These are phyloP conservation scores for Misopates orontium DNA, from an alignment of 257 asterid species.

Conservation along the genomic window DNA sequence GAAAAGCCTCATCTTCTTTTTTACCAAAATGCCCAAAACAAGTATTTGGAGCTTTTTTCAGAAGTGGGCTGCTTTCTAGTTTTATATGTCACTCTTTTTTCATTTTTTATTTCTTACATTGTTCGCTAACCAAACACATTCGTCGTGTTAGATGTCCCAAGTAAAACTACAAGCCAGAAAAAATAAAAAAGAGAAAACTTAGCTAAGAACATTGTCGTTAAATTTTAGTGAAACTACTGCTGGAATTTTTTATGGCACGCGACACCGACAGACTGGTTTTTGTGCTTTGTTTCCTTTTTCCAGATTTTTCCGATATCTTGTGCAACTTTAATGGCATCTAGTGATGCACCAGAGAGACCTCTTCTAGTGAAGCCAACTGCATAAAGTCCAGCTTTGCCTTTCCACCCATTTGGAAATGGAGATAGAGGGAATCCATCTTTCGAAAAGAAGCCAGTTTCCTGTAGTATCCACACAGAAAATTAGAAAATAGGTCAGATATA, in stretches of 20 bases:
- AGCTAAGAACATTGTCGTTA: slow-evolving; percentile 5
- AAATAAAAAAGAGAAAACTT: slow-evolving; percentile 1
- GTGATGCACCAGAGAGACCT: slow-evolving; percentile 85
- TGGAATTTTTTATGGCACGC: slow-evolving; percentile 50
- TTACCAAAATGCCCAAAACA: slow-evolving; percentile 51
- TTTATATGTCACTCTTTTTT: slow-evolving; percentile 13
- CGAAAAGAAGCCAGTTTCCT: slow-evolving; percentile 74
- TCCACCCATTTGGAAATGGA: slow-evolving; percentile 91
- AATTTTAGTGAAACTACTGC: slow-evolving; percentile 28
- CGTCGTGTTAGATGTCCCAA: slow-evolving; percentile 23
- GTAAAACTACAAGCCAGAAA: slow-evolving; percentile 29
- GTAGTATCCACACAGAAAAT: background rate
- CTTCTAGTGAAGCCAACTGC: slow-evolving; percentile 88
- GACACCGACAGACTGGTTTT: slow-evolving; percentile 46
- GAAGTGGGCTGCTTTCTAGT: slow-evolving; percentile 59
- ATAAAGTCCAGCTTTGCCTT: slow-evolving; percentile 78
- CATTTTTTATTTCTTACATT: slow-evolving; percentile 22
- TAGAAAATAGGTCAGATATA: background rate
- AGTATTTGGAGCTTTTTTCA: slow-evolving; percentile 32
- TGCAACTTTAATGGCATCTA: slow-evolving; percentile 74
- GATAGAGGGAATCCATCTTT: slow-evolving; percentile 68
- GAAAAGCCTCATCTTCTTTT: slow-evolving; percentile 46
- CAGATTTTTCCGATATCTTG: slow-evolving; percentile 74
- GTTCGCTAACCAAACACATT: slow-evolving; percentile 30
- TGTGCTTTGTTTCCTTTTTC: slow-evolving; percentile 70